Conservation (phyloP, 352 stramenopile genomes). For the Phytophthora melonis region DNA sequence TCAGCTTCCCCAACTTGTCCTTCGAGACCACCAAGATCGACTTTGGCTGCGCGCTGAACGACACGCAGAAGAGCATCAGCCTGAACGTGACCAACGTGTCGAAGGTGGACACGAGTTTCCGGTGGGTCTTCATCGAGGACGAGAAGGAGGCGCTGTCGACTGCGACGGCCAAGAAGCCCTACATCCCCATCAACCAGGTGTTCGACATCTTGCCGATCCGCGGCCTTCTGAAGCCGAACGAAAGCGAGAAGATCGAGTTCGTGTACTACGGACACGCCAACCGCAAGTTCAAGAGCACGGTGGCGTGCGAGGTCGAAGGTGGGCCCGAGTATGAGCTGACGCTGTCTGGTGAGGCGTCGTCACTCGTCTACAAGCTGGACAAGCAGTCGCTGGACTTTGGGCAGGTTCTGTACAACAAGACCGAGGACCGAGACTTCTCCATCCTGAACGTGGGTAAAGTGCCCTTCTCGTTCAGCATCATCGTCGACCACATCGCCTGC, state of each 20-base stretch:
- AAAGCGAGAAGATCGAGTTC: conserved; percentile 94
- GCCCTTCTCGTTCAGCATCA: conserved; percentile 86
- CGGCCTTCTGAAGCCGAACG: conserved; percentile 82
- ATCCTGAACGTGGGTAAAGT: conserved; percentile 95
- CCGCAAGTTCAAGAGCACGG: conserved; percentile 88
- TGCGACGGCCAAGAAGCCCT: conserved; percentile 80
- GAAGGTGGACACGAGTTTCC: conserved; percentile 89
- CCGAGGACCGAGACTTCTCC: conserved; percentile 92
- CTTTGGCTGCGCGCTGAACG: conserved; percentile 96
- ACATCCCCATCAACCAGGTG: conserved; percentile 93
- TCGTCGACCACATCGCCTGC: conserved; percentile 46
- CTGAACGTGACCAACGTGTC: conserved; percentile 92
- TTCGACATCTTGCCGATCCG: conserved; percentile 97
- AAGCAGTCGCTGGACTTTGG: conserved; percentile 94
- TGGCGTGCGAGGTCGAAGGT: conserved; percentile 94
- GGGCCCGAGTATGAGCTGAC: conserved; percentile 94
- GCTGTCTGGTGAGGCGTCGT: conserved; percentile 92
- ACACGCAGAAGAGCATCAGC: conserved; percentile 92
- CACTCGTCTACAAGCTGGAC: conserved; percentile 93
- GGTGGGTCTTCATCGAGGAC: conserved; percentile 96
- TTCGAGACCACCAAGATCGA: conserved; percentile 93
- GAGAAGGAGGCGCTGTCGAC: conserved; percentile 70
- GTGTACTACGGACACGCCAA: conserved; percentile 95
- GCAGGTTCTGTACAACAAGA: conserved; percentile 93
- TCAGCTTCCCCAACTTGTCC: conserved; percentile 95